These are phyloP conservation scores for Ganoderma resinaceum DNA, from an alignment of 1,284 basidiomycete species.

Conservation along the genomic window DNA sequence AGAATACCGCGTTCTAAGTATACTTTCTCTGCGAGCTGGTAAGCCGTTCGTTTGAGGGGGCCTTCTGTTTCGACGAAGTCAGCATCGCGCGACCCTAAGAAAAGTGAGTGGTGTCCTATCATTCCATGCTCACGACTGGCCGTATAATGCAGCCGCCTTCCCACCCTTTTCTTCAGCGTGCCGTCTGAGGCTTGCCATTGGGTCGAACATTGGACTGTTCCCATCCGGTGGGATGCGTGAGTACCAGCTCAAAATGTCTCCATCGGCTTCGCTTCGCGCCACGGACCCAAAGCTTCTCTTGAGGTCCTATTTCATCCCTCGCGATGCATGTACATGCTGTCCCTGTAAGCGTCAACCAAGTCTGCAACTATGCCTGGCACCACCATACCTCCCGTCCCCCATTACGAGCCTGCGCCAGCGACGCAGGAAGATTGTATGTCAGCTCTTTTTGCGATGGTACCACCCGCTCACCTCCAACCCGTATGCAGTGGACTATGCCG, in stretches of 20 bases:
- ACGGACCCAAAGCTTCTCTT: not conserved
- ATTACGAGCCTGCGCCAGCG: constrained; percentile 44
- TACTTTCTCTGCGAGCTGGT: not conserved
- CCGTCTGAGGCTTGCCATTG: not conserved
- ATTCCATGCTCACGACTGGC: not conserved
- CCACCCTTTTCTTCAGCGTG: not conserved
- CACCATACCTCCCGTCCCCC: constrained; percentile 35
- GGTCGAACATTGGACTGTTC: not conserved
- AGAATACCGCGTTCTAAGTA: not conserved
- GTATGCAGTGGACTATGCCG: constrained; percentile 67
- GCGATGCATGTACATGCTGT: too few species aligned
- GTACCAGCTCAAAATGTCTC: not conserved
- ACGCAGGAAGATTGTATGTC: constrained; percentile 42
- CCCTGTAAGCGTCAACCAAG: too few species aligned
- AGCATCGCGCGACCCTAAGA: not conserved
- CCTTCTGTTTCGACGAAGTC: not conserved
- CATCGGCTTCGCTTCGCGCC: not conserved
- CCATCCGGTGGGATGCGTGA: not conserved
- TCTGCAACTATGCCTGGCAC: constrained; percentile 11
- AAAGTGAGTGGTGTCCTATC: not conserved
- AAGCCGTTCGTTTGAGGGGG: not conserved
- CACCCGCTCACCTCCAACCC: too few species aligned
- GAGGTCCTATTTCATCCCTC: not conserved
- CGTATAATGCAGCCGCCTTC: not conserved
- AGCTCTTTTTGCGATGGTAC: not conserved